Conservation (phyloP, 2,329 filamentous ascomycete genomes). For the Aspergillus neoniger region DNA sequence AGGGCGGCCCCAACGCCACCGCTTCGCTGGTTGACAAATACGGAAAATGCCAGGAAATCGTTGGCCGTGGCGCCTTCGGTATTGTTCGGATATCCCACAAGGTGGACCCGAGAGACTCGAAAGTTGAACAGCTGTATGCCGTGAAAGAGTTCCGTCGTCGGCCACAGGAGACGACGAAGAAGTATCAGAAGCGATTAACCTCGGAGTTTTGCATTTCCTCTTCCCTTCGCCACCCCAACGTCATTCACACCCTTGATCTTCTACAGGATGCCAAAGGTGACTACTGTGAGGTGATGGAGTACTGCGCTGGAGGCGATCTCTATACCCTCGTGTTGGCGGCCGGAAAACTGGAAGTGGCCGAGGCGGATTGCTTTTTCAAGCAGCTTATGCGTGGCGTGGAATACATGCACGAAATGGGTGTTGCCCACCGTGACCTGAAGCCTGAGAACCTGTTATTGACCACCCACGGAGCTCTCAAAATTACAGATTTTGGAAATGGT, state of each 20-base stretch:
- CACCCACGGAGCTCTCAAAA: constrained; percentile 88
- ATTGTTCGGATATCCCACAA: constrained; percentile 98
- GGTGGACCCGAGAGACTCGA: constrained; percentile 74
- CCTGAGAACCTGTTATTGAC: constrained; percentile 95
- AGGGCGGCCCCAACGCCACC: constrained; percentile 70
- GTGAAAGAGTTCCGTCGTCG: constrained; percentile 97
- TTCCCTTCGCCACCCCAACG: constrained; percentile 91
- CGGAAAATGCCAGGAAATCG: constrained; percentile 95
- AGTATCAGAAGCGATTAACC: constrained; percentile 95
- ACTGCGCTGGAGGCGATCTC: constrained; percentile 92
- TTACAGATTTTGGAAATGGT: constrained; percentile 97
- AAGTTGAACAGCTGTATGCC: constrained; percentile 85
- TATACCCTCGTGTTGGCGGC: constrained; percentile 91
- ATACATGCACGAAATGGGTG: constrained; percentile 99
- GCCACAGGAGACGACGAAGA: constrained; percentile 92
- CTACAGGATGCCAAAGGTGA: constrained; percentile 95
- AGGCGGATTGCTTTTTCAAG: constrained; percentile 98
- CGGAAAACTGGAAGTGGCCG: constrained; percentile 81
- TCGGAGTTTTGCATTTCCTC: constrained; percentile 99
- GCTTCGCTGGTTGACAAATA: constrained; percentile 92
- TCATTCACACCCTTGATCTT: constrained; percentile 95
- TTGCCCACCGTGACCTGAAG: constrained; percentile 94
- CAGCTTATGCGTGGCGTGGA: constrained; percentile 98
- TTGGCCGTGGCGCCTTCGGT: constrained; percentile 93
- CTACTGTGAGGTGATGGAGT: constrained; percentile 99